Percentiles rank a stretch among this genome's conserved stretches.
Evolutionary conservation across 257 asterid species (phyloP).

Genomic region (Solanum boliviense): DNA sequence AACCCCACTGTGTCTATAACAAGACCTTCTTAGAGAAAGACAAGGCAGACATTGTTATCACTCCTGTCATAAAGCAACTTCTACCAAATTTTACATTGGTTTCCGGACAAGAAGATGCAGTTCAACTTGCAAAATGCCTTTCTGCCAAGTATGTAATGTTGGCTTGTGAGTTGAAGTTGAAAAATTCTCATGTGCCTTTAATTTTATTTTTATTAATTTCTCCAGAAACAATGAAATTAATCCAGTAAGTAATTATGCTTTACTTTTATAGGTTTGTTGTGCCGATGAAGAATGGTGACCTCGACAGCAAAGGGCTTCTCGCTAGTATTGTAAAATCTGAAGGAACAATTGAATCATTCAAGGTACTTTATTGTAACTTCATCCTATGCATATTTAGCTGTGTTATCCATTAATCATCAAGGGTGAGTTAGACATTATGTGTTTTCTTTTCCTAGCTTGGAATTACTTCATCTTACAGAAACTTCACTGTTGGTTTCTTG

Average conservation of each 20-base stretch:
- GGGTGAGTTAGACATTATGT: no score
- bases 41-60: slow-evolving; percentile 63
- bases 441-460: no score
- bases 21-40: slow-evolving; percentile 37
- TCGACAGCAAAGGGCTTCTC: slow-evolving; percentile 73
- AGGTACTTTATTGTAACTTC: neutral
- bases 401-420: neutral
- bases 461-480: no score
- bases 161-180: neutral
- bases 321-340: slow-evolving; percentile 37
- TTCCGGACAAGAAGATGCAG: slow-evolving; percentile 9
- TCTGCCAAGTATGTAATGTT: slow-evolving; percentile 37
- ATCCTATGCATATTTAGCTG: neutral
- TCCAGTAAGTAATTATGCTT: no score
- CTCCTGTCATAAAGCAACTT: slow-evolving; percentile 83
- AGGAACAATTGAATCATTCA: slow-evolving; percentile 80
- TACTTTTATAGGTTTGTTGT: slow-evolving; percentile 26
- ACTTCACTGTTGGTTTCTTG: no score
- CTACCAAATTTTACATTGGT: slow-evolving; percentile 67
- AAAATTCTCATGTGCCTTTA: no score
- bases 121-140: slow-evolving; percentile 63
- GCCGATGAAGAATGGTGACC: slow-evolving; percentile 83
- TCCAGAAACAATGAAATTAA: no score
- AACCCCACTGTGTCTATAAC: slow-evolving; percentile 82
- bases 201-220: no score